These are phyloP conservation scores for Glycine soja DNA, from an alignment of 306 rosid species.

Conservation along the genomic window DNA sequence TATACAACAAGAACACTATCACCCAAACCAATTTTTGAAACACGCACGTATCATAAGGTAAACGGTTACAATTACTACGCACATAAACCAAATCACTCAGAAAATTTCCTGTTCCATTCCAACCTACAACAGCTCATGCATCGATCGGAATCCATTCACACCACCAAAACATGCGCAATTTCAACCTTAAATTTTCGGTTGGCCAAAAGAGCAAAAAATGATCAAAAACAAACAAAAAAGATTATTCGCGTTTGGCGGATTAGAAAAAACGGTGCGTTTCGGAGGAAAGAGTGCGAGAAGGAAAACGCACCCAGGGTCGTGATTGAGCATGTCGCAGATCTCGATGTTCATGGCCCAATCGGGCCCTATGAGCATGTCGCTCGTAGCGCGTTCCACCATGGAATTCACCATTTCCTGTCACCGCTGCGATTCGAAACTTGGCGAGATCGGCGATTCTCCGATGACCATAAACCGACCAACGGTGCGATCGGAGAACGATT, in stretches of 20 bases:
- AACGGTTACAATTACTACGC: background rate
- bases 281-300: background rate
- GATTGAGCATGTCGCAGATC: constrained; percentile 97
- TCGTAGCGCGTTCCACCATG: constrained; percentile 97
- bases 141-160: constrained; percentile 20
- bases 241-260: background rate
- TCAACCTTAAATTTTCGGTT: background rate
- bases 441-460: constrained; percentile 46
- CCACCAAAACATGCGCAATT: background rate
- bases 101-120: constrained; percentile 24
- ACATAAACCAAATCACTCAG: constrained; percentile 2
- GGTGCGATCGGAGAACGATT: constrained; percentile 47
- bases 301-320: constrained; percentile 82
- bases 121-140: constrained; percentile 26
- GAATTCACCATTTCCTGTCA: constrained; percentile 79
- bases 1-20: constrained; percentile 22
- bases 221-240: background rate
- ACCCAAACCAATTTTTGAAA: constrained; percentile 5
- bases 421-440: constrained; percentile 44
- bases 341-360: constrained; percentile 99
- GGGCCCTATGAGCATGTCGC: constrained; percentile 97
- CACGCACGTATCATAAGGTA: background rate
- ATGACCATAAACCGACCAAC: constrained; percentile 39
- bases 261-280: constrained; percentile 5
- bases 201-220: background rate